Evolutionary conservation across 805 yeast species (phyloP), one percentile per base, ranked within the genome.

Genomic region (Ogataea paradorogensis): DNA sequence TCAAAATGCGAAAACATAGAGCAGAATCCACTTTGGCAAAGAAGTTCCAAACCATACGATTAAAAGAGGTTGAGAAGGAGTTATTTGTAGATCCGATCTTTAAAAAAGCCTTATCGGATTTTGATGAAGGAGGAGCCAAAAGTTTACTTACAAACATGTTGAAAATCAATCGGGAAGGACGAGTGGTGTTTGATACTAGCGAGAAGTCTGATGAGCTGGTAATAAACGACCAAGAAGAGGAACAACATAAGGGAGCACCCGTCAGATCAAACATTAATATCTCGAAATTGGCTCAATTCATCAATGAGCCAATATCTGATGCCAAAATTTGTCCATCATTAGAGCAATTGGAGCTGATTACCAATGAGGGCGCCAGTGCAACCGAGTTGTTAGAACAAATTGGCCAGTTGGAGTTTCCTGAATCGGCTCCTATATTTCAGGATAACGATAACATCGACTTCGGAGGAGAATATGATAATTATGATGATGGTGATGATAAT

Each of bases 271-370:
- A 22, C 15, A 30, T 39, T n/a, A 38, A 50, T 18, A 37, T 49
- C 24, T 8, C 45, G 15, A 38, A 37, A 15, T 35, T 51, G 10
- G 40, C 42, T 1, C 26, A 25, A 5, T 37, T 44, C 13, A 13
- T 42, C 7, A 56, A 59, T 9, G 57, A 51, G 2, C 54, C 59
- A 11, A 44, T 66, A 4, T 60, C 63, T 7, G 48, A 43, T 4
- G 35, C 59, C 8, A 65, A 72, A 13, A 66, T 89, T 1, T 85
- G 95, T 48, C 91, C 95, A 0, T 84, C 95, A 0, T 66, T 86
- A 47, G 69, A 63, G 7, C 80, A 80, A 43, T 62, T 86, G 34
- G 73, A 78, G 45, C 62, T 38, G 16, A 53, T 61, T 9, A 38
- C 53, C 1, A 46, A 45, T 10, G 57, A 59, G 14, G 59, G 62